Percentiles rank a stretch among this genome's conserved stretches.
Evolutionary conservation across 257 asterid genomes (phyloP).

Genomic region (Haberlea rhodopensis): DNA sequence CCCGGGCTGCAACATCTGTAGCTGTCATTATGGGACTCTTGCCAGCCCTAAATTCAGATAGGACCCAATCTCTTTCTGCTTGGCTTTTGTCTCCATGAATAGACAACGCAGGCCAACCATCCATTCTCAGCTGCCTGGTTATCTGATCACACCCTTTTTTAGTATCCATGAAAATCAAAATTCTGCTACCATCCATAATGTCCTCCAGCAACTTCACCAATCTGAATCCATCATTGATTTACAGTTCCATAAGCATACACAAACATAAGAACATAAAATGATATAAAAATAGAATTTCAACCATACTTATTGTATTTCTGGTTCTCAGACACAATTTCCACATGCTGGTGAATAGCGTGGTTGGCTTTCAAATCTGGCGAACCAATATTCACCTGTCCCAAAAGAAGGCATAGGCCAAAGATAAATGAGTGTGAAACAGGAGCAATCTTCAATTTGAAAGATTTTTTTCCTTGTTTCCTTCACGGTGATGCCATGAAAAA

Average conservation of each 20-base stretch:
- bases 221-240: constrained; percentile 40
- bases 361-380: constrained; percentile 93
- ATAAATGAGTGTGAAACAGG: not conserved
- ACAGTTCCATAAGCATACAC: constrained; percentile 17
- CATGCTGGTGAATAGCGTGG: constrained; percentile 90
- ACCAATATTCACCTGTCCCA: constrained; percentile 75
- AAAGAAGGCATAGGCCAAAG: constrained; percentile 8
- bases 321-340: constrained; percentile 81
- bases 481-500: not conserved
- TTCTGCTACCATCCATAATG: constrained; percentile 98
- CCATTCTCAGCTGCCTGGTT: constrained; percentile 95
- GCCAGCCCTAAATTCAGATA: constrained; percentile 93
- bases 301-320: constrained; percentile 88
- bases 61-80: constrained; percentile 99
- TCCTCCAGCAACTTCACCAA: constrained; percentile 92
- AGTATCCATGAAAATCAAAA: constrained; percentile 93
- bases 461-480: not conserved
- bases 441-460: not conserved
- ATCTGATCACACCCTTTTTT: constrained; percentile 95
- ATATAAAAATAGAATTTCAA: constrained; percentile 7
- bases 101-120: constrained; percentile 99
- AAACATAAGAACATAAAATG: constrained; percentile 4
- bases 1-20: constrained; percentile 99
- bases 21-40: constrained; percentile 99
- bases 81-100: constrained; percentile 99